Evolutionary conservation across 257 asterid genomes (phyloP), one percentile per base, ranked within the genome.

Genomic region (Primulina eburnea): DNA sequence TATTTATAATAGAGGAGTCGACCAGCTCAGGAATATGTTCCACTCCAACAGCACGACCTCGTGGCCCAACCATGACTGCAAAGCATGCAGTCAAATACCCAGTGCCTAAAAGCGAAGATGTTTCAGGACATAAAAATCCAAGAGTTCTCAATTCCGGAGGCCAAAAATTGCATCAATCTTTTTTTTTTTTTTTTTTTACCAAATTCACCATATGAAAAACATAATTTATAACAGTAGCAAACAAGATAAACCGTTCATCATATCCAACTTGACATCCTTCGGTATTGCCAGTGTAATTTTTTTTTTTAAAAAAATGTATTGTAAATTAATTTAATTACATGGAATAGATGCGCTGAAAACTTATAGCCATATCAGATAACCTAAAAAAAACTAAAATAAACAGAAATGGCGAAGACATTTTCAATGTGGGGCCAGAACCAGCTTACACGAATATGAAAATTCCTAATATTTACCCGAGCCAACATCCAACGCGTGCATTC

Each of bases 1-100:
- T 82, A 72, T 83, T 93, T 65, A 81, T 72, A 70, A 89, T 78
- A 8, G 97, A 93, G 64, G 80, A 75, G 10, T 79, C 90, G 43
- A 76, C 98, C 86, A 90, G 77, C 75, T 93, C 94, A 0, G 97
- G 97, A 75, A 93, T 90, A 76, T 93, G 98, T 73, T 93, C 98
- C 30, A 93, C 95, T 56, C 98, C 98, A 73, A 93, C 87, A 62
- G 83, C 87, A 72, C 78, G 86, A 20, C 98, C 98, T 84, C 84
- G 86, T n/a, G 90, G 83, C 38, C 98, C 96, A 80, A 93, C 95
- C 98, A 93, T 90, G 64, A 81, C 69, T 59, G 95, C 96, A 79
- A 93, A 87, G 79, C 98, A 93, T 52, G 98, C 96, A 47, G 98
- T 93, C 92, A 93, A 81, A 70, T 90, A 93, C 72, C 98, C 98